Conservation (phyloP, 257 asterid species). For the Salvia hispanica region DNA sequence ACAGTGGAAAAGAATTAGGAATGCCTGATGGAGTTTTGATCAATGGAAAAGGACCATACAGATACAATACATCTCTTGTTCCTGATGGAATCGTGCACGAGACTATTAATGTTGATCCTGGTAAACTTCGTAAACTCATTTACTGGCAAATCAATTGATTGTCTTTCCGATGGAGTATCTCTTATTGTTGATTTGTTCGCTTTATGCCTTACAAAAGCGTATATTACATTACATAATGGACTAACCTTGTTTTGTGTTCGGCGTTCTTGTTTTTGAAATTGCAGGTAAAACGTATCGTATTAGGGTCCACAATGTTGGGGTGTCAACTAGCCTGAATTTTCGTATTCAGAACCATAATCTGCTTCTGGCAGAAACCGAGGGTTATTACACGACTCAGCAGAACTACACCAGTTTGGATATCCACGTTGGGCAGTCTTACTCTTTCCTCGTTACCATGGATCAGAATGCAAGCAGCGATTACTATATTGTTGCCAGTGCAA, state of each 20-base stretch:
- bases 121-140: slow-evolving; percentile 37
- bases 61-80: slow-evolving; percentile 76
- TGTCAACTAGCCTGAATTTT: slow-evolving; percentile 81
- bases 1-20: slow-evolving; percentile 70
- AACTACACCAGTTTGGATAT: slow-evolving; percentile 77
- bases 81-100: slow-evolving; percentile 83
- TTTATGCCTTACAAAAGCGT: neutral
- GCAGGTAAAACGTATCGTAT: slow-evolving; percentile 88
- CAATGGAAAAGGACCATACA: slow-evolving; percentile 94
- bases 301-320: slow-evolving; percentile 89
- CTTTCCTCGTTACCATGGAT: slow-evolving; percentile 83
- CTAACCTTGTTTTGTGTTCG: neutral
- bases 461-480: slow-evolving; percentile 97
- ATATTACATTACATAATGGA: neutral
- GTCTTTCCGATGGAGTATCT: neutral
- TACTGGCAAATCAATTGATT: neutral
- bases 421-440: slow-evolving; percentile 90
- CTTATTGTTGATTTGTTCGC: neutral
- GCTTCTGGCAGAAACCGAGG: slow-evolving; percentile 92
- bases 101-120: slow-evolving; percentile 86
- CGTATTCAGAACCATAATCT: slow-evolving; percentile 83
- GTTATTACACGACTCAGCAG: slow-evolving; percentile 82
- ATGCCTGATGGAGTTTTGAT: slow-evolving; percentile 97
- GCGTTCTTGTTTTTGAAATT: slow-evolving; percentile 17
- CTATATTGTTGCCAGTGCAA: slow-evolving; percentile 89